Conservation (phyloP, 2,329 filamentous ascomycete species). For the Juglanconis oblonga region DNA sequence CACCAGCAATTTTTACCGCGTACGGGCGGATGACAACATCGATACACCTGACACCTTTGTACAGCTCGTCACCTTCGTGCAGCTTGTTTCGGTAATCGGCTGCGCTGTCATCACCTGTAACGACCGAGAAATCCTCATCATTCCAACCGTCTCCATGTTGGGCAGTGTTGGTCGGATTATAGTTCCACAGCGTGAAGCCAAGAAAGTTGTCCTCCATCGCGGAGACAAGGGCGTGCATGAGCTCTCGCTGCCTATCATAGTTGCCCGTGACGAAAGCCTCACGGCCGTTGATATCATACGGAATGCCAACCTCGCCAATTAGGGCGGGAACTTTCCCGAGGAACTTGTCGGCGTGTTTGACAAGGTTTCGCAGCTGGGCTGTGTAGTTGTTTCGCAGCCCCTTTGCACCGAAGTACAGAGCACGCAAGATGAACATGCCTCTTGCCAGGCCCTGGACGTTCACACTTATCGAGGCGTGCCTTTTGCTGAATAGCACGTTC, state of each 20-base stretch:
- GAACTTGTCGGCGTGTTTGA: constrained; percentile 30
- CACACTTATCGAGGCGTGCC: constrained; percentile 34
- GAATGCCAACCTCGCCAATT: constrained; percentile 39
- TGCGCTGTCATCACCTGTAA: constrained; percentile 32
- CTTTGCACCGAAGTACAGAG: constrained; percentile 36
- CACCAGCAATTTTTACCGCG: constrained; percentile 37
- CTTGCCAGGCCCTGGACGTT: constrained; percentile 39
- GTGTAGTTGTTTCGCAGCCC: constrained; percentile 38
- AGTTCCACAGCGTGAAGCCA: constrained; percentile 39
- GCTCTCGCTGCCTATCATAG: constrained; percentile 36
- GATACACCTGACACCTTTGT: constrained; percentile 34
- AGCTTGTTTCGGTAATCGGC: constrained; percentile 32
- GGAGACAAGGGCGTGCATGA: constrained; percentile 36
- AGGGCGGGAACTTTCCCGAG: constrained; percentile 33
- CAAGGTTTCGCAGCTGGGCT: constrained; percentile 35
- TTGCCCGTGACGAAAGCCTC: constrained; percentile 35
- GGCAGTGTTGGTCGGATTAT: constrained; percentile 35
- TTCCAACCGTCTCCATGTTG: constrained; percentile 42
- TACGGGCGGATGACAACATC: constrained; percentile 40
- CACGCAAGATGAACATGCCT: constrained; percentile 37
- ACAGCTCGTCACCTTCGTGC: constrained; percentile 34
- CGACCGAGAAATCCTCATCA: constrained; percentile 40
- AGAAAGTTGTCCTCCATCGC: constrained; percentile 39
- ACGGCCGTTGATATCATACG: constrained; percentile 37
- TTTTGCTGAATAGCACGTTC: constrained; percentile 37